Conservation (phyloP, 2,329 filamentous ascomycete species). For the Neonectria ditissima region DNA sequence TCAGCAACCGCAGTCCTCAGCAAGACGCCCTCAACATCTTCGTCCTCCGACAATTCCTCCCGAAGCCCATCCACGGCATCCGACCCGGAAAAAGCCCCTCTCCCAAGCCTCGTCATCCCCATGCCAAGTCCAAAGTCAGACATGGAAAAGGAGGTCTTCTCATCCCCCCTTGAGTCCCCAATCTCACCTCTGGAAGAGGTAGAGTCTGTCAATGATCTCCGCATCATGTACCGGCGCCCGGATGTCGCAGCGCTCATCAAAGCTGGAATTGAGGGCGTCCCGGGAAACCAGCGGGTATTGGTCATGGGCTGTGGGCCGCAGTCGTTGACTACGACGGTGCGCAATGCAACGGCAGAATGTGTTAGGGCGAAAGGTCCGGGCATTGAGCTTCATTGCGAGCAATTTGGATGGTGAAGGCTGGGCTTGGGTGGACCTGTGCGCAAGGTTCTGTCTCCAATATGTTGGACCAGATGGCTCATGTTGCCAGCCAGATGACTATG, state of each 20-base stretch:
- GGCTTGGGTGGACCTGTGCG: not conserved
- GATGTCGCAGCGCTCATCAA: constrained; percentile 52
- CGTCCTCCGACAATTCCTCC: constrained; percentile 29
- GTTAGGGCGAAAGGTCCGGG: constrained; percentile 57
- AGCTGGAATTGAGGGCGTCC: constrained; percentile 44
- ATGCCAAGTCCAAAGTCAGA: constrained; percentile 16
- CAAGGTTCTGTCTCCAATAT: no score
- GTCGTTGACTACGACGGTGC: constrained; percentile 55
- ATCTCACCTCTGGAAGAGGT: constrained; percentile 2
- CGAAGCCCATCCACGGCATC: constrained; percentile 15
- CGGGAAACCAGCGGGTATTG: constrained; percentile 50
- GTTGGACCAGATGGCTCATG: not conserved
- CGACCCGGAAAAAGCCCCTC: constrained; percentile 28
- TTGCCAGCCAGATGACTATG: not conserved
- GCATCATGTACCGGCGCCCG: constrained; percentile 51
- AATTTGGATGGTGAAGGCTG: constrained; percentile 56
- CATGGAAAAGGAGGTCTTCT: constrained; percentile 35
- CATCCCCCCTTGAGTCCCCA: constrained; percentile 19
- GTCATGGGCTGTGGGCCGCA: constrained; percentile 62
- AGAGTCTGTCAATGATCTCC: constrained; percentile 29
- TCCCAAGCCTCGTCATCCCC: constrained; percentile 13
- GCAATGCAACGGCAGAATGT: constrained; percentile 54
- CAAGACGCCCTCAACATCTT: constrained; percentile 21
- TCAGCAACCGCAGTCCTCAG: constrained; percentile 26
- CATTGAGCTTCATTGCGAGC: constrained; percentile 62